Percentiles rank a stretch among this genome's conserved stretches.
Evolutionary conservation across 768 basidiomycete genomes (phyloP).

Genomic region (Podaxis carcinomalis): DNA sequence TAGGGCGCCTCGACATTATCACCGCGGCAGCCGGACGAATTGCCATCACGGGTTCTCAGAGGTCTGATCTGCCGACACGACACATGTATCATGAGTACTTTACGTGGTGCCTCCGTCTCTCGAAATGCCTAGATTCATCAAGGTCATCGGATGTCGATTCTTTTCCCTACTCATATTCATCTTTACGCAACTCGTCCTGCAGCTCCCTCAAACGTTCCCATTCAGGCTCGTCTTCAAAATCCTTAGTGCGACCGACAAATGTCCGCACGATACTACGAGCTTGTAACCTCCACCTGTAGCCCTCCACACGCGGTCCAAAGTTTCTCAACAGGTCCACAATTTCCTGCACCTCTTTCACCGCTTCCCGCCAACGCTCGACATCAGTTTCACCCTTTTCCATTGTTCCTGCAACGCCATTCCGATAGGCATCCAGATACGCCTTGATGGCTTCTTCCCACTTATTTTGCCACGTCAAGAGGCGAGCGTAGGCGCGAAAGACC

Average conservation of each 20-base stretch:
- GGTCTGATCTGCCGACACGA: background rate
- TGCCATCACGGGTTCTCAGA: background rate
- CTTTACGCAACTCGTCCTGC: conserved; percentile 58
- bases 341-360: conserved; percentile 75
- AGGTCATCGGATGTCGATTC: background rate
- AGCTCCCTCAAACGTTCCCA: conserved; percentile 67
- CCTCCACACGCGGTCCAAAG: conserved; percentile 67
- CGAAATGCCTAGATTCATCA: background rate
- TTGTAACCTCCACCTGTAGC: conserved; percentile 77
- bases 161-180: conserved; percentile 20
- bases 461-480: conserved; percentile 69
- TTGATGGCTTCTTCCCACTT: conserved; percentile 77
- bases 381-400: conserved; percentile 69
- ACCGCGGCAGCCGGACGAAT: background rate
- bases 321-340: conserved; percentile 79
- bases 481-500: conserved; percentile 80
- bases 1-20: background rate
- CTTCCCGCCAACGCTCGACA: conserved; percentile 66
- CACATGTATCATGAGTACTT: background rate
- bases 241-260: conserved; percentile 83
- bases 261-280: conserved; percentile 82
- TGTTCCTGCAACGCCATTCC: conserved; percentile 56
- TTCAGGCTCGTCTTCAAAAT: conserved; percentile 87
- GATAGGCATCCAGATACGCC: conserved; percentile 83
- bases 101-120: background rate